These are phyloP conservation scores for Curvularia lunata DNA, from an alignment of 2,329 filamentous ascomycete species.

Conservation along the genomic window DNA sequence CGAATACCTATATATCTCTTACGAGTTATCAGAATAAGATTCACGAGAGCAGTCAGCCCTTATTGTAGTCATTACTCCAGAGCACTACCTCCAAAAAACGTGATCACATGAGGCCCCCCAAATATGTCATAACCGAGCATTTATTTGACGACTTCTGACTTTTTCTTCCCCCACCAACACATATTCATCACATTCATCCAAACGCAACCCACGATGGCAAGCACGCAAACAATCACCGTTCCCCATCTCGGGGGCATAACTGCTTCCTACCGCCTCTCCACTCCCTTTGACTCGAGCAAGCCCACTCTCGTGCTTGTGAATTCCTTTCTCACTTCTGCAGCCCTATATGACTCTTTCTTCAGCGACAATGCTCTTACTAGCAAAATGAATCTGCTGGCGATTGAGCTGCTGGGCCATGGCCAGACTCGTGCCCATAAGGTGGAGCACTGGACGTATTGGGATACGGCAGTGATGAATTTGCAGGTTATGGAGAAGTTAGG, in stretches of 20 bases:
- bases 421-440: slow-evolving; percentile 51
- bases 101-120: not conserved
- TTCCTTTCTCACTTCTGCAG: slow-evolving; percentile 58
- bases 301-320: slow-evolving; percentile 61
- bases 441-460: slow-evolving; percentile 63
- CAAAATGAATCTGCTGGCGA: slow-evolving; percentile 58
- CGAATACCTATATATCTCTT: too few species aligned
- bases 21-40: not conserved
- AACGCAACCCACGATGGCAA: slow-evolving; percentile 28
- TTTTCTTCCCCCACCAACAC: not conserved
- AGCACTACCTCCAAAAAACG: not conserved
- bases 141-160: not conserved
- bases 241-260: slow-evolving; percentile 59
- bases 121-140: not conserved
- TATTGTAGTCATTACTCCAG: too few species aligned
- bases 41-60: not conserved
- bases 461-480: slow-evolving; percentile 56
- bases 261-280: slow-evolving; percentile 55
- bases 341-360: slow-evolving; percentile 54
- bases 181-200: not conserved
- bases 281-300: slow-evolving; percentile 49
- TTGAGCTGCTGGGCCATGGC: slow-evolving; percentile 62
- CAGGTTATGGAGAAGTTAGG: slow-evolving; percentile 51
- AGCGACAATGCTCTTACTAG: slow-evolving; percentile 44
- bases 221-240: slow-evolving; percentile 52